These are phyloP conservation scores for Russula emetica DNA, from an alignment of 768 basidiomycete species.

Conservation along the genomic window DNA sequence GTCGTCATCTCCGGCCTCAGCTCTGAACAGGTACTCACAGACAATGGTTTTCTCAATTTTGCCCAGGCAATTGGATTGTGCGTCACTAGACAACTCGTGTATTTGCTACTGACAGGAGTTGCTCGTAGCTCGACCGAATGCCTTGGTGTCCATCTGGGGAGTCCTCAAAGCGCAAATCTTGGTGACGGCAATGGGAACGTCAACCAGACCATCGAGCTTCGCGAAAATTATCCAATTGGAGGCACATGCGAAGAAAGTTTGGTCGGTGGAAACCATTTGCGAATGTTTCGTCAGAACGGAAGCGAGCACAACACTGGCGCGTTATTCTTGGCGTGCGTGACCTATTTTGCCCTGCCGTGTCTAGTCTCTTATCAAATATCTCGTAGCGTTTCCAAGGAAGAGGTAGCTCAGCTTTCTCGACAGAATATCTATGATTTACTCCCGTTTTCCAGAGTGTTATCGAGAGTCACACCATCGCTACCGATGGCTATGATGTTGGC, in stretches of 20 bases:
- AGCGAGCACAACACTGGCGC: slow-evolving; percentile 44
- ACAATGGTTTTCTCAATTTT: slow-evolving; percentile 53
- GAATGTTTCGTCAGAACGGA: slow-evolving; percentile 58
- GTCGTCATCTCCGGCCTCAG: slow-evolving; percentile 65
- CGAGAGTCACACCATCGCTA: slow-evolving; percentile 41
- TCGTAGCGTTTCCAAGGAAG: slow-evolving; percentile 46
- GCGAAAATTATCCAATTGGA: slow-evolving; percentile 41
- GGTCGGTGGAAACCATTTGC: slow-evolving; percentile 47
- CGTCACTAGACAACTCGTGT: slow-evolving; percentile 25
- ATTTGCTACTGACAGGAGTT: slow-evolving; percentile 28
- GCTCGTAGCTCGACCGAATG: slow-evolving; percentile 43
- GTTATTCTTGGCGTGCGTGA: slow-evolving; percentile 55
- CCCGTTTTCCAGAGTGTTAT: slow-evolving; percentile 29
- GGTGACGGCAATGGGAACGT: slow-evolving; percentile 47
- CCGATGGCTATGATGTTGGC: slow-evolving; percentile 50
- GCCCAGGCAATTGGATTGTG: slow-evolving; percentile 63
- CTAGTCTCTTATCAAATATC: background rate
- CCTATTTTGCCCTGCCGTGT: background rate
- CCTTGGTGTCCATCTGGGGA: slow-evolving; percentile 37
- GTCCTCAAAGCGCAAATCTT: slow-evolving; percentile 42
- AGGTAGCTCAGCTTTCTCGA: slow-evolving; percentile 30
- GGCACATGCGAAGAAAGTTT: slow-evolving; percentile 48
- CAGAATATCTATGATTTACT: background rate
- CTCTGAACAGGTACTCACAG: slow-evolving; percentile 52
- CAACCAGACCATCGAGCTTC: slow-evolving; percentile 44